These are phyloP conservation scores for Aspergillus tubingensis DNA, from an alignment of 2,329 filamentous ascomycete genomes.

Conservation along the genomic window DNA sequence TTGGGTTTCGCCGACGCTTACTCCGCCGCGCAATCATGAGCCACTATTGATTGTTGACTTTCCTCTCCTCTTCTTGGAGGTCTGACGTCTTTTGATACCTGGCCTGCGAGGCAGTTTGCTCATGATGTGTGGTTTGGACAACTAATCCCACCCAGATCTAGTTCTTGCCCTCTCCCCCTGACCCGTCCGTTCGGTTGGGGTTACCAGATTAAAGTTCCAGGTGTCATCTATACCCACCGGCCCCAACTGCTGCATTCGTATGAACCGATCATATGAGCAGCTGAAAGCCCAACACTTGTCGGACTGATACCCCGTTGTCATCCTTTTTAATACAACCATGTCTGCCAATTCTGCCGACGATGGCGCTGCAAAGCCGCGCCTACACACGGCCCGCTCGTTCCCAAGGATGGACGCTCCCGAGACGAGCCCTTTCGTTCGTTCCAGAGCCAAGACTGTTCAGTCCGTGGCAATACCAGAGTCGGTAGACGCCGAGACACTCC, in stretches of 20 bases:
- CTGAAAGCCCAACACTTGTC: conserved; percentile 19
- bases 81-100: neutral
- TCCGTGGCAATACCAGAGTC: conserved; percentile 26
- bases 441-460: conserved; percentile 30
- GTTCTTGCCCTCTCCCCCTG: neutral
- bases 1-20: neutral
- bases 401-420: conserved; percentile 35
- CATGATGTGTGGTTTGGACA: neutral
- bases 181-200: neutral
- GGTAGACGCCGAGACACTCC: conserved; percentile 27
- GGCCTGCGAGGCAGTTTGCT: neutral
- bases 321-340: conserved; percentile 15
- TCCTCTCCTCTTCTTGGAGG: neutral
- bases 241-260: conserved; percentile 23
- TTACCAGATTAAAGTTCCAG: conserved; percentile 2
- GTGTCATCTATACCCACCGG: conserved; percentile 5
- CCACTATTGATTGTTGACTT: neutral
- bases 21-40: neutral
- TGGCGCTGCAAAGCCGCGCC: conserved; percentile 26
- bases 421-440: conserved; percentile 25
- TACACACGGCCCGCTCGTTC: conserved; percentile 34
- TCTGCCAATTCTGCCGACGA: conserved; percentile 28
- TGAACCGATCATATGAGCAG: conserved; percentile 32
- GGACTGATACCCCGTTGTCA: conserved; percentile 5
- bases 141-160: neutral